Base-by-base conservation (phyloP, 2,329 filamentous ascomycete genomes). In the Fusarium sp. region DNA sequence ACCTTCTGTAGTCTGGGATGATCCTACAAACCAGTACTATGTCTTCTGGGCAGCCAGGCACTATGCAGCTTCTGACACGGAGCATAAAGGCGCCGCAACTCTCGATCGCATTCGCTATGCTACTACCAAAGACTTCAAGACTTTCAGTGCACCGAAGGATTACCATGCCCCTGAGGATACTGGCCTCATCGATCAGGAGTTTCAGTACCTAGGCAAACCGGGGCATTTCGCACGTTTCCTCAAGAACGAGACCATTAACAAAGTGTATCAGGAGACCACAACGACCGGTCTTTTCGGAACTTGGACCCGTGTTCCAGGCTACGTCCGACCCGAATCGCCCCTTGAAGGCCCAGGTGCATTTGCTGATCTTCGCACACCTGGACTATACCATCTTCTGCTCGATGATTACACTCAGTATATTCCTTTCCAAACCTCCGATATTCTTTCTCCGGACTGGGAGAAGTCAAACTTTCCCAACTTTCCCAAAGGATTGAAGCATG, bases 101-200 rank as follows among this genome's bases (percentile, higher is more conserved):
- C 77, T 83, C 1, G 83, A 83, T 58, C 76, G 80, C 12, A 87
- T 88, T 60, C 84, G 87, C 32, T 87, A 87, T 70, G 84, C 87
- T 6, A 84, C 86, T 20, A 89, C 87, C 2, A 81, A 76, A 22
- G 87, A 89, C 76, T 89, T 89, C 68, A 77, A 81, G 48, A 85
- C 82, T 3, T 89, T 89, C 74, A 83, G 82, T 56, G 67, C 80
- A 2, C 84, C 87, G 1, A 68, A 79, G 41, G 84, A 86, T 58
- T 87, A 87, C 74, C 77, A 85, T 61, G 82, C 85, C 10, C 59
- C 66, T 36, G 67, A 80, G 4, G 80, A 80, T 22, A 86, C 82
- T 8, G 82, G 84, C 5, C 77, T 88, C 42, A 89, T 88, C 66
- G 87, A 88, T 67, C 83, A 87, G 36, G 84, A 86, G 60, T 84